Base-by-base conservation (phyloP, 176 grass and related monocot genomes). In the Aegilops longissima region DNA sequence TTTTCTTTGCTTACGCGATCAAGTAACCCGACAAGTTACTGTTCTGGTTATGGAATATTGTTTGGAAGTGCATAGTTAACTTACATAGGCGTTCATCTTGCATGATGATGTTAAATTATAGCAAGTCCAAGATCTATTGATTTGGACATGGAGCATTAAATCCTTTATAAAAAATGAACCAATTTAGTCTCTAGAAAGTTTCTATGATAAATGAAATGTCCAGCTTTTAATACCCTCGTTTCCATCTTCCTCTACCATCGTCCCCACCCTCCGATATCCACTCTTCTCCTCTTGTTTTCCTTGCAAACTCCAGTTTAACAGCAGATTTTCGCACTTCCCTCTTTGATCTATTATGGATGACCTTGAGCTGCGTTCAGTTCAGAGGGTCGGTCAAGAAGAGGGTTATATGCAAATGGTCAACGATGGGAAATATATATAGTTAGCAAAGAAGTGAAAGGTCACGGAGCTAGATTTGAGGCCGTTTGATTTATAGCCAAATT, bases 401-500 rank as follows among this genome's bases (percentile, higher is more conserved):
- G 45, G 12, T 49, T 14, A 49, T 49, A 49, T 49, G 1, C 45
- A 49, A 49, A 49, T 49, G 45, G 45, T 49, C 45, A 49, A 49
- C 4, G 45, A 49, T 49, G 45, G 45, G 45, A 79, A 44, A 44
- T 44, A 3, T 40, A 63, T 38, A 81, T 33, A 80, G 54, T 58
- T 58, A 58, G 45, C 5, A 20, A 68, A 81, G 39, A 81, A 81
- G 35, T 30, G 61, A 81, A 51, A 81, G 18, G 27, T 11, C 64
- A 52, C 5, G 12, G 13, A 24, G 10, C 18, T 33, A 68, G 61
- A 67, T 54, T 54, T 82, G 25, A 29, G 61, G 24, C 5, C 12
- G 79, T 81, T 79, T 66, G 25, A 65, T 21, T 81, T 25, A 24
- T 21, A 67, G 62, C 61, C 39, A 81, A 81, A 81, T 81, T 81